Evolutionary conservation across 2,329 filamentous ascomycete genomes (phyloP).

Genomic region (Lachnum nothofagi): DNA sequence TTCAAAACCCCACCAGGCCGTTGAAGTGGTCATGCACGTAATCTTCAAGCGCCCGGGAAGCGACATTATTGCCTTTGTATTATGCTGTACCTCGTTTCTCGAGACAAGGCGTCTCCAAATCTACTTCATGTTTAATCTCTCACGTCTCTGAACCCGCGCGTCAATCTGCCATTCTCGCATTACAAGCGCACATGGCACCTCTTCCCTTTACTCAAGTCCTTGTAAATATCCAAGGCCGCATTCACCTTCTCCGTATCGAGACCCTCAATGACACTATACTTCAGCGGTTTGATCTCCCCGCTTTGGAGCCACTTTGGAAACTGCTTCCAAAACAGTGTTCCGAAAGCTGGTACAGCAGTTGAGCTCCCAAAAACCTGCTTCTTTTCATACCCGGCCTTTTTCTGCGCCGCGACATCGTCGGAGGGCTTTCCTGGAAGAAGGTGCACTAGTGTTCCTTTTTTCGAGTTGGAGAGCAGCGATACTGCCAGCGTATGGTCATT

Average conservation of each 20-base stretch:
- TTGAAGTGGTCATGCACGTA: not conserved
- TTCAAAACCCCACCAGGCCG: not conserved
- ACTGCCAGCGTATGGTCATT: not conserved
- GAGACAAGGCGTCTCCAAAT: not conserved
- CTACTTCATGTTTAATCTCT: not conserved
- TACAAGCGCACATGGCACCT: conserved; percentile 6
- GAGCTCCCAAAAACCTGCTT: too few relatives aligned
- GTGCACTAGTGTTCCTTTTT: not conserved
- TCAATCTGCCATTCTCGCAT: not conserved
- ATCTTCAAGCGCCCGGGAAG: conserved; percentile 3
- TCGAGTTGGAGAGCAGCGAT: not conserved
- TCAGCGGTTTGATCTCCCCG: conserved; percentile 31
- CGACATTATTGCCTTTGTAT: not conserved
- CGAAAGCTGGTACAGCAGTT: too few relatives aligned
- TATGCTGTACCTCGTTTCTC: not conserved
- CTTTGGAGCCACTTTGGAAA: conserved; percentile 30
- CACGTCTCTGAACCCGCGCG: not conserved
- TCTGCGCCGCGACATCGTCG: not conserved
- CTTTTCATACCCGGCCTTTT: too few relatives aligned
- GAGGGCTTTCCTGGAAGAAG: not conserved
- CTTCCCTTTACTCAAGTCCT: conserved; percentile 30
- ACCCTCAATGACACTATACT: conserved; percentile 33
- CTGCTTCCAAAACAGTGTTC: conserved; percentile 34
- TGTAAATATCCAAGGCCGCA: conserved; percentile 36
- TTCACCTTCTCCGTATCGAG: conserved; percentile 35